Evolutionary conservation across 768 basidiomycete genomes (phyloP).

Genomic region (Trametes coccinea): DNA sequence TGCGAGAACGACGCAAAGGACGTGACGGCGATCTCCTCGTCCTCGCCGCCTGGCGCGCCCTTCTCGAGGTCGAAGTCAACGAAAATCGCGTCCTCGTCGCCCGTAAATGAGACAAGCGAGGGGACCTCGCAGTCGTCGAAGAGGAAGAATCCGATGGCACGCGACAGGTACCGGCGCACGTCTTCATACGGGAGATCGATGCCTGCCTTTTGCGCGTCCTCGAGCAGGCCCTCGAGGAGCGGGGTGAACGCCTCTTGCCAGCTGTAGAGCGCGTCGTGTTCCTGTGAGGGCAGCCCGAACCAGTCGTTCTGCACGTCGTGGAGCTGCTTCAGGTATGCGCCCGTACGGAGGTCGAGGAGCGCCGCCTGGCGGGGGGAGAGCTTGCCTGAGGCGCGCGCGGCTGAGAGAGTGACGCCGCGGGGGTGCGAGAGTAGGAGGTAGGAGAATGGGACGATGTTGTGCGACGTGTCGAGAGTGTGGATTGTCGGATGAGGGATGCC

Average conservation of each 20-base stretch:
- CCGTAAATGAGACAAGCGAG: conserved; percentile 63
- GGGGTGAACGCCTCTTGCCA: conserved; percentile 77
- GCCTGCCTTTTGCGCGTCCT: conserved; percentile 37
- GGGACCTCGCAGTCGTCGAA: conserved; percentile 80
- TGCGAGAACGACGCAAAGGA: conserved; percentile 40
- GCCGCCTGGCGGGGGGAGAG: conserved; percentile 39
- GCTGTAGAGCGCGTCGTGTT: conserved; percentile 46
- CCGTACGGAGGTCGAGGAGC: conserved; percentile 60
- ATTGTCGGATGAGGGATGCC: conserved; percentile 52
- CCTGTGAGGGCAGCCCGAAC: conserved; percentile 56
- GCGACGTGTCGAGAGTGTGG: conserved; percentile 48
- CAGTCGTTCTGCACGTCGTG: conserved; percentile 77
- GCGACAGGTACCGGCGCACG: conserved; percentile 49
- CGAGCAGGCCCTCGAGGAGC: conserved; percentile 57
- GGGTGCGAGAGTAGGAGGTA: conserved; percentile 53
- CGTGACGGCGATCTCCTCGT: conserved; percentile 43
- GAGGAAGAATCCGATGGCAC: conserved; percentile 72
- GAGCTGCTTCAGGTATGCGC: conserved; percentile 59
- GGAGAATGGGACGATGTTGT: conserved; percentile 45
- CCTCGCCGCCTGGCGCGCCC: conserved; percentile 20
- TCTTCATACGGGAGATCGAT: conserved; percentile 28
- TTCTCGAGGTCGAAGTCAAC: conserved; percentile 38
- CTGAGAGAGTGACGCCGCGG: conserved; percentile 38
- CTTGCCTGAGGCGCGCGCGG: conserved; percentile 38
- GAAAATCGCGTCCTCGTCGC: conserved; percentile 57